Conservation (phyloP, 1,284 basidiomycete species). For the Exsudoporus floridanus region DNA sequence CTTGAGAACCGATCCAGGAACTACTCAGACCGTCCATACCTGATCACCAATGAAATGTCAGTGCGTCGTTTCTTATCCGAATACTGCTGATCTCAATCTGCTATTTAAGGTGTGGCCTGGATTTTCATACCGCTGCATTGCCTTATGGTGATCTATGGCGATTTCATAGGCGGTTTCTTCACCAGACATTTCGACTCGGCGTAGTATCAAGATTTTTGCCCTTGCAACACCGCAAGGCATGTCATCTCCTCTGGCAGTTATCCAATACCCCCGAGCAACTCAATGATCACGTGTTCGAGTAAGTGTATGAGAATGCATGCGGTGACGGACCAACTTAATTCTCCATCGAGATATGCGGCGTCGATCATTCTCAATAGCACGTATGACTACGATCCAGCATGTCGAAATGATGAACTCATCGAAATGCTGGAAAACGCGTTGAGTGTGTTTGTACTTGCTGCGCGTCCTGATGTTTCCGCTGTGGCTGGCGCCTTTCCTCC, state of each 20-base stretch:
- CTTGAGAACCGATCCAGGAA: constrained; percentile 13
- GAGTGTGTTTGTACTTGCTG: not conserved
- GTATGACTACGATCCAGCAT: constrained; percentile 18
- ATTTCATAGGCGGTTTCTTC: constrained; percentile 14
- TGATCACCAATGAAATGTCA: constrained; percentile 14
- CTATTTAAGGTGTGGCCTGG: constrained; percentile 4
- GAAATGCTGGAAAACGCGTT: not conserved
- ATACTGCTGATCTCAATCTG: not conserved
- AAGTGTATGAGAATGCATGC: not conserved
- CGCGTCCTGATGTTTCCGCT: constrained; percentile 8
- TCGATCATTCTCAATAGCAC: constrained; percentile 7
- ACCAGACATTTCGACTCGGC: constrained; percentile 10
- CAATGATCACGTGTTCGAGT: constrained; percentile 9
- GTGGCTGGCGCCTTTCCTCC: constrained; percentile 12
- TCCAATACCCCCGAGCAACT: constrained; percentile 6
- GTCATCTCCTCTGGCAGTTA: constrained; percentile 13
- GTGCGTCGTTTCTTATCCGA: not conserved
- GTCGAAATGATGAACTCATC: constrained; percentile 13
- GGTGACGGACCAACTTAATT: not conserved
- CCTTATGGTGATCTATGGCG: constrained; percentile 14
- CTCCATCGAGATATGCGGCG: constrained; percentile 3
- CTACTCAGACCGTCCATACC: constrained; percentile 19
- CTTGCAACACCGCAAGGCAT: constrained; percentile 11
- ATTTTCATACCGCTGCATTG: not conserved
- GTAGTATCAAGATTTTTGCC: constrained; percentile 6